phyloP scores from a whole-genome alignment of 768 basidiomycete species.

The Tricholoma sp. region DNA sequence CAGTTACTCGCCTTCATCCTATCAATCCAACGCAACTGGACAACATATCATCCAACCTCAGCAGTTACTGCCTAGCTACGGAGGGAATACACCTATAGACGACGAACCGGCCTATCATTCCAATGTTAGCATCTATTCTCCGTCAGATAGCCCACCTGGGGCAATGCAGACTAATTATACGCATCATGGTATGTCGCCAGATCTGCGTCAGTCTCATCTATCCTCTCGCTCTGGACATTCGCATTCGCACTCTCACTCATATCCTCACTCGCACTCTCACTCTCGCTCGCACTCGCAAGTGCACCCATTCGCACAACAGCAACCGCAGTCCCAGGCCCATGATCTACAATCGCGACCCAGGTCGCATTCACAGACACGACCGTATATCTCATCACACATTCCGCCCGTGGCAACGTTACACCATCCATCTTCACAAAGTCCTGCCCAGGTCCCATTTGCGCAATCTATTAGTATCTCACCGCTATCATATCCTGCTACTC shows the following conservation, averaged over 20 bases:
- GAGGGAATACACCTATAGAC: conserved; percentile 4
- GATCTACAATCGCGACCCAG: conserved; percentile 31
- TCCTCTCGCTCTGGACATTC: conserved; percentile 25
- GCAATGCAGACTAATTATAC: conserved; percentile 9
- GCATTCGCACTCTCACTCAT: conserved; percentile 26
- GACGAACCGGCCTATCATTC: conserved; percentile 3
- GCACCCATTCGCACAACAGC: conserved; percentile 25
- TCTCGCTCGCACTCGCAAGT: conserved; percentile 31
- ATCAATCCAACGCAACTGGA: conserved; percentile 15
- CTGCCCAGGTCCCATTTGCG: conserved; percentile 17
- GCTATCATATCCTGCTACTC: conserved; percentile 57
- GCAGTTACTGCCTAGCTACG: conserved; percentile 19
- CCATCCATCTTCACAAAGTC: conserved; percentile 13
- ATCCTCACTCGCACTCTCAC: conserved; percentile 29
- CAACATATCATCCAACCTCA: conserved; percentile 16
- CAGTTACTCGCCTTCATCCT: conserved; percentile 21
- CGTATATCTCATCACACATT: conserved; percentile 15
- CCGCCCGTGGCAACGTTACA: conserved; percentile 12
- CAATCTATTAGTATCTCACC: conserved; percentile 32
- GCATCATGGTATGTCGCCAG: conserved; percentile 18
- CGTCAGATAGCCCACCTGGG: conserved; percentile 7
- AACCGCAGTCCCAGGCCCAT: conserved; percentile 22
- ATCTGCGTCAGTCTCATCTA: conserved; percentile 27
- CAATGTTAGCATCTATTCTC: conserved; percentile 2
- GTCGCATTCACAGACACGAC: conserved; percentile 37